These are phyloP conservation scores for Mycena vulgaris DNA, from an alignment of 768 basidiomycete genomes.

Conservation along the genomic window DNA sequence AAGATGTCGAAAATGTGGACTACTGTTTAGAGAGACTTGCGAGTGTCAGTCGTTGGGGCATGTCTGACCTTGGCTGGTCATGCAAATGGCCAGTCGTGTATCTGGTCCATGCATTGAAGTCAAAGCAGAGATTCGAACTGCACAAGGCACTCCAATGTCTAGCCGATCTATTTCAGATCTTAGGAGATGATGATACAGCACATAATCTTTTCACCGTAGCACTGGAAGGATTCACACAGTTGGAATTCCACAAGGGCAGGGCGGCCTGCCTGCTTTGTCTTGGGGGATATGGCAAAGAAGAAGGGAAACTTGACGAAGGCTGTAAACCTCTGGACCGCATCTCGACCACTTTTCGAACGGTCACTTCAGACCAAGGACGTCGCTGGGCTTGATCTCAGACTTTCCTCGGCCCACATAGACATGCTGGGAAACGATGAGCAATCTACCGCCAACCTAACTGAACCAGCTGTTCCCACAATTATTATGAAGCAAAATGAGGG, in stretches of 20 bases:
- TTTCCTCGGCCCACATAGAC: too few species aligned
- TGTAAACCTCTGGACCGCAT: neutral
- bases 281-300: neutral
- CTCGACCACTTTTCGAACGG: too few species aligned
- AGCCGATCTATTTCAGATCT: neutral
- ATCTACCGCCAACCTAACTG: too few species aligned
- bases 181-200: neutral
- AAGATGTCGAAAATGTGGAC: neutral
- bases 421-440: too few species aligned
- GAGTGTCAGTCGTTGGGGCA: neutral
- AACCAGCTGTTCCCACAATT: too few species aligned
- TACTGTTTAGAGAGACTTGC: neutral
- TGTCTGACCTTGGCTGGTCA: too few species aligned
- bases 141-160: neutral
- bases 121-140: neutral
- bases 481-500: too few species aligned
- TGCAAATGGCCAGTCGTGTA: neutral
- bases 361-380: too few species aligned
- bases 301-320: neutral
- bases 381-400: too few species aligned
- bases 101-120: neutral
- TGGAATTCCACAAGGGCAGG: neutral
- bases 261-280: neutral
- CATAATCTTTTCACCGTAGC: neutral
- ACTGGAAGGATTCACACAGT: neutral